Base-by-base conservation (phyloP, 2,329 filamentous ascomycete species). In the Nemania diffusa region DNA sequence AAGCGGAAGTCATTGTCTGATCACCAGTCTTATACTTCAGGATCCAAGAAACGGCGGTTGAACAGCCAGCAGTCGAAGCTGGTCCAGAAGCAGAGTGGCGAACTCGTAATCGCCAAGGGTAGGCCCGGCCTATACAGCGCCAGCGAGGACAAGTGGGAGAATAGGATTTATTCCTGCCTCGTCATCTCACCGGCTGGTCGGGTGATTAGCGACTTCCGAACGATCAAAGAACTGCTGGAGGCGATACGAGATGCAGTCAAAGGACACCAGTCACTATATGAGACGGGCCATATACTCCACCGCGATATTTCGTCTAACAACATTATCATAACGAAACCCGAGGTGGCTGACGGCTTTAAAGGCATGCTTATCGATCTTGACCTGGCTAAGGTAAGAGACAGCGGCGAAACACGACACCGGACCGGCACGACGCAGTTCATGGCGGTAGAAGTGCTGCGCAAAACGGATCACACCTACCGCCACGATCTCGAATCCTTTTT, bases 281-380 rank as follows among this genome's bases (percentile, higher is more conserved):
- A 56, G 20, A 50, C 46, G 5, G 62, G 59, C 24, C 46, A 52
- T 8, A 69, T 72, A 9, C 62, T 72, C 22, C 66, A 72, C 37
- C 62, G 62, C 34, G 59, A 70, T 44, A 69, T 70, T 8, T 68
- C 55, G 5, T 56, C 20, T 8, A 61, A 60, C 22, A 70, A 68
- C 32, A 69, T 70, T 17, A 62, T 69, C 27, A 69, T 68, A 5
- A 57, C 57, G 9, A 34, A 69, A n/a, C 44, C 11, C 0, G 17
- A 57, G 13, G 50, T 27, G 3, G 50, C 59, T 46, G 29, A 50
- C n/a, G 42, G 44, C 27, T 60, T 68, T 26, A 62, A 52, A 8
- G 59, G 66, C n/a, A 62, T 69, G 40, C 63, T 71, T n/a, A 71
- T 71, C 29, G 59, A 69, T 46, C 57, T 69, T 13, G 60, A 69